A percentile compares a stretch with the other conserved stretches of the same genome.
phyloP scores from a whole-genome alignment of 345 rosid genomes.

The Geranium brycei region DNA sequence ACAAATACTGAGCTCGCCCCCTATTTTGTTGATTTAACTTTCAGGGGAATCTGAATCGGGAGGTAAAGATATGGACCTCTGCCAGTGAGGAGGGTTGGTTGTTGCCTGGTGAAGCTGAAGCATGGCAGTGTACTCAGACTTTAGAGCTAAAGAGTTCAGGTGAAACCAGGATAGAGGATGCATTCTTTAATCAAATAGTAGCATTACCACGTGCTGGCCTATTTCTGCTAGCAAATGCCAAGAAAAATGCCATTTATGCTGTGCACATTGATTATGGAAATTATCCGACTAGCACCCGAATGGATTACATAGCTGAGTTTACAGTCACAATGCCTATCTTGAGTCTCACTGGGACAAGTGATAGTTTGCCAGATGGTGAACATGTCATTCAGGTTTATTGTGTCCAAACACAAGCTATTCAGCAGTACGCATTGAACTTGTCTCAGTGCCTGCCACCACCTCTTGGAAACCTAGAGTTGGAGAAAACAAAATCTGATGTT shows the following conservation, averaged over 20 bases:
- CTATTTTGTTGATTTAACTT: conserved; percentile 4
- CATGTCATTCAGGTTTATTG: conserved; percentile 56
- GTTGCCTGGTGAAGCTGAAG: conserved; percentile 45
- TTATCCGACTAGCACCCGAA: conserved; percentile 43
- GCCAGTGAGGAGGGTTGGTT: conserved; percentile 61
- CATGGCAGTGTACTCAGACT: conserved; percentile 50
- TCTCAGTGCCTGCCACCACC: conserved; percentile 58
- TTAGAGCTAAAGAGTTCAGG: conserved; percentile 47
- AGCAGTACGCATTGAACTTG: conserved; percentile 59
- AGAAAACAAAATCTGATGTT: conserved; percentile 33
- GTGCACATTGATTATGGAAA: conserved; percentile 54
- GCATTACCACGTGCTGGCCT: conserved; percentile 49
- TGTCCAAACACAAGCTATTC: conserved; percentile 67
- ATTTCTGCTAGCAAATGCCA: conserved; percentile 53
- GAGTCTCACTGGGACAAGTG: conserved; percentile 68
- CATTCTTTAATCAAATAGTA: conserved; percentile 61
- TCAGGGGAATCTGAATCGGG: conserved; percentile 56
- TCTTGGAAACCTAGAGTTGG: conserved; percentile 34
- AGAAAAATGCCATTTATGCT: conserved; percentile 63
- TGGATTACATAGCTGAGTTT: conserved; percentile 67
- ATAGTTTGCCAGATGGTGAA: conserved; percentile 41
- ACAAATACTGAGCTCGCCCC: neutral
- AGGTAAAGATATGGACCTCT: conserved; percentile 53
- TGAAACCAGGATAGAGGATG: conserved; percentile 35
- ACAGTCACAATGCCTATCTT: conserved; percentile 70